Evolutionary conservation across 148 eudicot genomes (phyloP).

Genomic region (Chenopodium quinoa): DNA sequence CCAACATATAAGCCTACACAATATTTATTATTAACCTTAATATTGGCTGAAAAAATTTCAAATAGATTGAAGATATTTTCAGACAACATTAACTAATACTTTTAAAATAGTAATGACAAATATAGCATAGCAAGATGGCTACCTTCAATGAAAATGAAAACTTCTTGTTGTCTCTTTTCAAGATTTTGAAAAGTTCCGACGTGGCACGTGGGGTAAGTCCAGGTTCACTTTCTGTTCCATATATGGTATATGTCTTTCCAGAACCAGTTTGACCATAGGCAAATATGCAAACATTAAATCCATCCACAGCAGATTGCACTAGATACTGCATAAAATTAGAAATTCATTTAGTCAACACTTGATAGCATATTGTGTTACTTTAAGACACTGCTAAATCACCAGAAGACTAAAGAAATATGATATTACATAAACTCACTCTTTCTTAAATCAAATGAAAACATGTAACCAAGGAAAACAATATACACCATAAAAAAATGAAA

Average conservation of each 20-base stretch:
- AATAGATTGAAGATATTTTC: neutral
- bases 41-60: neutral
- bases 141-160: conserved; percentile 90
- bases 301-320: conserved; percentile 98
- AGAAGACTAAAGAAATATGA: neutral
- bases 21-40: neutral
- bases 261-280: conserved; percentile 99
- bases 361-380: neutral
- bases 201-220: conserved; percentile 98
- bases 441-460: neutral
- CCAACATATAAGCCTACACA: conserved; percentile 87
- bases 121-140: conserved; percentile 14
- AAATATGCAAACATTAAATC: conserved; percentile 95
- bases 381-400: neutral
- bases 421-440: neutral
- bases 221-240: conserved; percentile 68
- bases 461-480: neutral
- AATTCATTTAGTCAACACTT: neutral
- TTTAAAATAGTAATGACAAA: neutral
- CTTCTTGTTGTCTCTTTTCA: conserved; percentile 73
- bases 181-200: conserved; percentile 74
- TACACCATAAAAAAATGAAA: neutral
- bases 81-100: neutral
- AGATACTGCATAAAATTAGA: conserved; percentile 58
- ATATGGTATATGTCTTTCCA: conserved; percentile 94